These are phyloP conservation scores for Oxyria digyna DNA, from an alignment of 148 eudicot genomes.

Conservation along the genomic window DNA sequence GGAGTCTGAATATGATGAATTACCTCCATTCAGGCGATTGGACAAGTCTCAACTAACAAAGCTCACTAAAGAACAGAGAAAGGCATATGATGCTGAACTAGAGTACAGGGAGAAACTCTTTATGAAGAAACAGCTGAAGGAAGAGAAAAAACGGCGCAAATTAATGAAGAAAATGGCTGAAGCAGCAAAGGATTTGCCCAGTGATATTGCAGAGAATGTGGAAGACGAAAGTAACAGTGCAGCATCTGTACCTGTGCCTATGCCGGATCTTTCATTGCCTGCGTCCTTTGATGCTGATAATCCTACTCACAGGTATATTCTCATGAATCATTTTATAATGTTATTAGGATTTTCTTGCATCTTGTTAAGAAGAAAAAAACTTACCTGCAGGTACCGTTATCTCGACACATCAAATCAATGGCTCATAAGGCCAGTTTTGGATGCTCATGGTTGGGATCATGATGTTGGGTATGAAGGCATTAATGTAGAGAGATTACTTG, in stretches of 20 bases:
- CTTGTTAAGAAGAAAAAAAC: constrained; percentile 19
- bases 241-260: constrained; percentile 68
- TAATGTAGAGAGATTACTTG: constrained; percentile 63
- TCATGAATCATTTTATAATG: background rate
- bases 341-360: background rate
- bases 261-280: constrained; percentile 76
- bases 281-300: constrained; percentile 91
- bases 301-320: constrained; percentile 52
- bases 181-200: constrained; percentile 34
- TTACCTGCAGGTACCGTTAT: constrained; percentile 67
- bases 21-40: constrained; percentile 80
- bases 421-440: constrained; percentile 82
- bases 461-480: constrained; percentile 95
- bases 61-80: constrained; percentile 58
- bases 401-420: constrained; percentile 79
- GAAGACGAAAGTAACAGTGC: constrained; percentile 67
- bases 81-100: constrained; percentile 75
- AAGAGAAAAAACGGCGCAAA: constrained; percentile 54
- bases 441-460: constrained; percentile 93
- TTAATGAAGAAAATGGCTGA: constrained; percentile 81
- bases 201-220: constrained; percentile 36
- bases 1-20: constrained; percentile 62
- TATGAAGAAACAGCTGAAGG: constrained; percentile 87
- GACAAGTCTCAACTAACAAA: constrained; percentile 58
- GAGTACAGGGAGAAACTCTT: constrained; percentile 88